A percentile compares a stretch with the other conserved stretches of the same genome.
These are phyloP conservation scores for Tylopilus rubrobrunneus DNA, from an alignment of 768 basidiomycete species.

Conservation along the genomic window DNA sequence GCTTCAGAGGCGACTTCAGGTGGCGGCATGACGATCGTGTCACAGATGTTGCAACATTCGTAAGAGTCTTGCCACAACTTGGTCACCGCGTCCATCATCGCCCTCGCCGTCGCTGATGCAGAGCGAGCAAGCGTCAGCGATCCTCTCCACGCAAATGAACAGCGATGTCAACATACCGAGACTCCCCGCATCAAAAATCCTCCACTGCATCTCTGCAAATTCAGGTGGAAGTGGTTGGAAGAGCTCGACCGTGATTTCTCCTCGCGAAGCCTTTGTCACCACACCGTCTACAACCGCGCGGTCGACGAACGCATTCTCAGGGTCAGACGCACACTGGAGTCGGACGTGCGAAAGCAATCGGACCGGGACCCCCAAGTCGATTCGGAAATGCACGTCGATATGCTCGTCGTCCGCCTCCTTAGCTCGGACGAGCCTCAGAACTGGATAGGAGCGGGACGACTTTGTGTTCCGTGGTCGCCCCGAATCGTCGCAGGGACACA, in stretches of 20 bases:
- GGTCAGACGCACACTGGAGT: constrained; percentile 53
- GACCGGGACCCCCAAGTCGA: constrained; percentile 47
- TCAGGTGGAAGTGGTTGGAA: constrained; percentile 61
- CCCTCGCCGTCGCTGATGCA: constrained; percentile 51
- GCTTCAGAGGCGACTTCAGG: constrained; percentile 19
- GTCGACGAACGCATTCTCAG: constrained; percentile 46
- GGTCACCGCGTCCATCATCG: constrained; percentile 61
- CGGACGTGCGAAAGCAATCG: constrained; percentile 66
- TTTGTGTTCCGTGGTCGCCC: constrained; percentile 46
- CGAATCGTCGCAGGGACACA: constrained; percentile 63
- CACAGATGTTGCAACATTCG: constrained; percentile 47
- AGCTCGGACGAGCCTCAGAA: constrained; percentile 15
- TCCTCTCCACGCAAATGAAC: background rate
- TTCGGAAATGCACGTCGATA: constrained; percentile 50
- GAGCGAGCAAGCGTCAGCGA: constrained; percentile 1
- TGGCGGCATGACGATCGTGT: constrained; percentile 38
- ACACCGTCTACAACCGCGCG: constrained; percentile 53
- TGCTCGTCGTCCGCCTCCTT: constrained; percentile 29
- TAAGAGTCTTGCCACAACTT: constrained; percentile 41
- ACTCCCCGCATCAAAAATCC: constrained; percentile 59
- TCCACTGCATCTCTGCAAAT: constrained; percentile 57
- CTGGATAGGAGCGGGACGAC: constrained; percentile 29
- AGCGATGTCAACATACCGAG: constrained; percentile 37
- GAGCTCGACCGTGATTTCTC: constrained; percentile 52
- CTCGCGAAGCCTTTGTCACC: constrained; percentile 50